Evolutionary conservation across 306 rosid species (phyloP), one percentile per base, ranked within the genome.

Genomic region (Pyrus pyrifolia): DNA sequence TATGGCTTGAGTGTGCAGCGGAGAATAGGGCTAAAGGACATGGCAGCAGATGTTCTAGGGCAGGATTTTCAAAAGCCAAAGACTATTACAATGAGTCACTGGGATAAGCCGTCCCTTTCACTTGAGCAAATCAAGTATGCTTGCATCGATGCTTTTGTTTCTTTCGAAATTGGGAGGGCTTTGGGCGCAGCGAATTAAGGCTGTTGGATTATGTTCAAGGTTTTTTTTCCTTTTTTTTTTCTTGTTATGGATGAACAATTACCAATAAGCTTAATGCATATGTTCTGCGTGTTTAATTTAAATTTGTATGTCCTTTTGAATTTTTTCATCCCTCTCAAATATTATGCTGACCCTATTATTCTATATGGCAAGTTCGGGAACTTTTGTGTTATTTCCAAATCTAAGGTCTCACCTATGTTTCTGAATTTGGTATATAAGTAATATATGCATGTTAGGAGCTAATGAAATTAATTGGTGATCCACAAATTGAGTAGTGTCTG

Each of bases 91-190:
- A 55, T 18, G 75, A 81, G 88, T 75, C 1, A 55, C 21, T 87
- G 84, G 87, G 27, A 73, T 30, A 2, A 1, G 1, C 23, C 12
- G 5, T 2, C 3, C 51, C 84, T 87, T 4, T 71, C 79, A 13
- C 1, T 13, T 0, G 75, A 70, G 9, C 91, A 87, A 79, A 64
- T 87, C 11, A 35, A 53, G 75, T 82, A 85, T 11, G 88, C 82
- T 0, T 31, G 80, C 31, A 22, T 80, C 2, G 88, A 85, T 7
- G 87, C 91, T 61, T 44, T 68, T 19, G 81, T 82, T 40, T 85
- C 87, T 0, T 87, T 82, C 69, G 49, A 40, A 53, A 75, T 87
- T 22, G 91, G 72, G 12, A 64, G 68, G 45, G 68, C 11, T 64
- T 64, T 64, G 13, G 5, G 42, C 2, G 45, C 68, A 6, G 68